These are phyloP conservation scores for Mycena belliarum DNA, from an alignment of 768 basidiomycete species.

Conservation along the genomic window DNA sequence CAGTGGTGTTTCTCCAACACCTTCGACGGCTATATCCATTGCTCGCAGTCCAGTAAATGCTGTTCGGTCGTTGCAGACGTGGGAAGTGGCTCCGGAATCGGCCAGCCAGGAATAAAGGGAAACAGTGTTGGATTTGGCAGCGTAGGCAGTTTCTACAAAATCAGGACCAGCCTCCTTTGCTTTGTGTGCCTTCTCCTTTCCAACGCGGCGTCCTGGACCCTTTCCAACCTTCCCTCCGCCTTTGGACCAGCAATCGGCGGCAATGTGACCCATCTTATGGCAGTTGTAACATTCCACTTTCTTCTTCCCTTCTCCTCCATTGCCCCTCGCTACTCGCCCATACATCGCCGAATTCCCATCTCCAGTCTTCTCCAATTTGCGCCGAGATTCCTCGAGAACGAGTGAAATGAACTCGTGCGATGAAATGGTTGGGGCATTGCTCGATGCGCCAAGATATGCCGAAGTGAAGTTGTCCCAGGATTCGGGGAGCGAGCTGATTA, in stretches of 20 bases:
- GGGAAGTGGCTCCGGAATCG: constrained; percentile 15
- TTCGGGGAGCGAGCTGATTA: constrained; percentile 7
- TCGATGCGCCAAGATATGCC: constrained; percentile 5
- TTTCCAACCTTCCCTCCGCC: constrained; percentile 25
- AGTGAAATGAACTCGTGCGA: constrained; percentile 8
- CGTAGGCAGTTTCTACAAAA: neutral
- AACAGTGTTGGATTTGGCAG: neutral
- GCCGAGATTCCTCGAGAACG: neutral
- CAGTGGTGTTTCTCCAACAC: neutral
- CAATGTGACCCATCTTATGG: constrained; percentile 27
- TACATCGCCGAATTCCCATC: neutral
- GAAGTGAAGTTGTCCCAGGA: constrained; percentile 13
- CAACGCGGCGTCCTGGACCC: constrained; percentile 10
- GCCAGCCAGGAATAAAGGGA: constrained; percentile 9
- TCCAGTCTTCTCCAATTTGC: neutral
- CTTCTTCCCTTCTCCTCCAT: neutral
- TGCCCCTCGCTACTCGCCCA: neutral
- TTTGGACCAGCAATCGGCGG: constrained; percentile 25
- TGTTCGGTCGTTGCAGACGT: constrained; percentile 5
- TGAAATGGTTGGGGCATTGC: neutral
- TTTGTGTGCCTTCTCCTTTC: constrained; percentile 19
- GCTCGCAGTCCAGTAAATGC: neutral
- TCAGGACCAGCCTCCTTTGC: neutral
- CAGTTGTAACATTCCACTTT: constrained; percentile 24
- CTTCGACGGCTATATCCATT: neutral